phyloP scores from a whole-genome alignment of 306 rosid species.

The Quercus alba region DNA sequence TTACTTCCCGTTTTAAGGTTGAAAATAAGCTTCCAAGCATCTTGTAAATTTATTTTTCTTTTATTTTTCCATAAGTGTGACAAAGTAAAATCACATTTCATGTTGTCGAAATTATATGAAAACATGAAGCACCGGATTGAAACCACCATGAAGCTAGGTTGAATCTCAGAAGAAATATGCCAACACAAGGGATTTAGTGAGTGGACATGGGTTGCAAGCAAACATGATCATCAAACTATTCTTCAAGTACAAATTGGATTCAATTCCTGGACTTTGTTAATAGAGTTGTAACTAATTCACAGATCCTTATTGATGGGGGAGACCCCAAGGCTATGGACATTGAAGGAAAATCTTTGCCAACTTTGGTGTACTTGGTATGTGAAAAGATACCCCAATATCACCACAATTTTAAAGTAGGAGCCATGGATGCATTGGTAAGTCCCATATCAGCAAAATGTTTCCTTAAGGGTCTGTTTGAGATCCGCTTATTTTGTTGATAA shows the following conservation, averaged over 20 bases:
- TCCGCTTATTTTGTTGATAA: too few species aligned
- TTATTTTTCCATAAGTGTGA: too few species aligned
- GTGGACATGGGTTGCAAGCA: neutral
- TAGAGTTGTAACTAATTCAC: neutral
- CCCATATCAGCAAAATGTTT: too few species aligned
- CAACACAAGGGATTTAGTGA: neutral
- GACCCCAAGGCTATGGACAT: neutral
- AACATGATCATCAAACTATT: neutral
- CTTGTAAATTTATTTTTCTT: too few species aligned
- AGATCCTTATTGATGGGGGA: neutral
- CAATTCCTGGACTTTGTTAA: neutral
- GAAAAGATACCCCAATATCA: neutral
- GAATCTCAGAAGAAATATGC: neutral
- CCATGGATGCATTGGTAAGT: neutral
- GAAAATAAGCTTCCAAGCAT: too few species aligned
- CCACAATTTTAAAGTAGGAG: neutral
- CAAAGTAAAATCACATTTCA: too few species aligned
- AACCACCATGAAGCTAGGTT: neutral
- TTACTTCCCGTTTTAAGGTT: too few species aligned
- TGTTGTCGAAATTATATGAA: neutral
- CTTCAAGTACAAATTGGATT: neutral
- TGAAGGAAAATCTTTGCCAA: neutral
- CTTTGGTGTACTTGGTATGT: neutral
- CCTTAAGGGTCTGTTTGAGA: too few species aligned
- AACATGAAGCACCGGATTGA: neutral